Evolutionary conservation across 345 rosid genomes (phyloP), one percentile per base, ranked within the genome.

Genomic region (Iberis pinnata): DNA sequence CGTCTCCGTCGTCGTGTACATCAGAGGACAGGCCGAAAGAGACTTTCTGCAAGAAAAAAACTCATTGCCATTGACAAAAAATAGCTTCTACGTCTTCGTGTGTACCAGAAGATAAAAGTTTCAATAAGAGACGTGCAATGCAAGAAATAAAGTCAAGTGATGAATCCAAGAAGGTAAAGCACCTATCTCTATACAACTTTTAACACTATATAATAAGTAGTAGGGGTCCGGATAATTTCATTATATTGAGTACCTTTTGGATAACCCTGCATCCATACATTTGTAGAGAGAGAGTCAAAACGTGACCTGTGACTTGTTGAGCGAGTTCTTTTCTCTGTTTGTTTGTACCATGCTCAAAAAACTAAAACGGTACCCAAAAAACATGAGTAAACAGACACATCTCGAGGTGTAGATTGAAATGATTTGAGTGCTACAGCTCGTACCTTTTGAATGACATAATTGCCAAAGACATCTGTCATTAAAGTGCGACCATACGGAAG

Each of bases 381-480:
- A 45, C 32, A 46, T 45, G 55, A 64, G 50, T 41, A 53, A 48
- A 35, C 31, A 15, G 36, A 42, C 38, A 13, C 46, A 60, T 53
- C 35, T 38, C 32, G 50, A 45, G 8, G 31, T 53, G 40, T 12
- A 36, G 12, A 40, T 16, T 14, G 8, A 29, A 27, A 40, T 38
- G 11, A 41, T 46, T 56, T 24, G 31, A 13, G 32, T 43, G 49
- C 43, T 53, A 20, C 25, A 24, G 50, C 19, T 56, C 24, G 22
- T 76, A 85, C 97, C 70, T 88, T 88, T 70, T 92, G 98, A 73
- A 92, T 81, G 57, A 88, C 95, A 54, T 88, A 92, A 73, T 92
- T 92, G 58, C 98, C 98, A 63, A 92, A 92, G 33, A 85, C 98
- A 79, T 92, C 98, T n/a, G 95, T 83, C 98, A 92, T 92, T 78